Base-by-base conservation (phyloP, 1,284 basidiomycete genomes). In the Marasmius tenuissimus region DNA sequence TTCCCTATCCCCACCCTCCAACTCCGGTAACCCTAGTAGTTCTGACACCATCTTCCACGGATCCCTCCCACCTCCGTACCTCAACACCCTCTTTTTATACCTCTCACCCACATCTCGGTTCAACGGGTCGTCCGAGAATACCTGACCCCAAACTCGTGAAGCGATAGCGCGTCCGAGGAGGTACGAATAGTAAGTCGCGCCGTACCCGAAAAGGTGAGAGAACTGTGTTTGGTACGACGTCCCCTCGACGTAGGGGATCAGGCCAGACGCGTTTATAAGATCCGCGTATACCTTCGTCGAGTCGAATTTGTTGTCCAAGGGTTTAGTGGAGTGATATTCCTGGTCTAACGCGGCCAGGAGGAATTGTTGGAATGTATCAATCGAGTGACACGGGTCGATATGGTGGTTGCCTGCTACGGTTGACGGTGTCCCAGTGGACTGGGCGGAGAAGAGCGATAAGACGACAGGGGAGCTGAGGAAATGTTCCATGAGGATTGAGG, bases 401-500 rank as follows among this genome's bases (percentile, higher is more conserved):
- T 80, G 92, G 66, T 87, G 82, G 64, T 86, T 85, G 20, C 81
- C 83, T 0, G 78, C 76, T 64, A 82, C 81, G 6, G 76, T 76
- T 5, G 75, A 57, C 0, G 76, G 68, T 4, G 79, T 74, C 7
- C 45, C 45, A 47, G 79, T 83, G 55, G 73, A 78, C 64, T 82
- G 78, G 52, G 71, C 70, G 63, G 85, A 81, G 69, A 98, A 94
- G 14, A 97, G 84, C 8, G 88, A 84, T 14, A 98, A 85, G 16
- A 98, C 94, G 8, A 80, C 75, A 0, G 94, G 88, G 0, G 96
- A 96, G 48, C 85, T 89, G 42, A 97, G 85, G 78, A 99, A 93
- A 72, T 96, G 94, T 74, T 99, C 97, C 97, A 99, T 99, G 22
- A 99, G 86, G 68, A 99, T 97, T 10, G 96, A 98, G 0, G 97